Evolutionary conservation across 2,329 filamentous ascomycete species (phyloP).

Genomic region (Pseudocercospora fuligena): DNA sequence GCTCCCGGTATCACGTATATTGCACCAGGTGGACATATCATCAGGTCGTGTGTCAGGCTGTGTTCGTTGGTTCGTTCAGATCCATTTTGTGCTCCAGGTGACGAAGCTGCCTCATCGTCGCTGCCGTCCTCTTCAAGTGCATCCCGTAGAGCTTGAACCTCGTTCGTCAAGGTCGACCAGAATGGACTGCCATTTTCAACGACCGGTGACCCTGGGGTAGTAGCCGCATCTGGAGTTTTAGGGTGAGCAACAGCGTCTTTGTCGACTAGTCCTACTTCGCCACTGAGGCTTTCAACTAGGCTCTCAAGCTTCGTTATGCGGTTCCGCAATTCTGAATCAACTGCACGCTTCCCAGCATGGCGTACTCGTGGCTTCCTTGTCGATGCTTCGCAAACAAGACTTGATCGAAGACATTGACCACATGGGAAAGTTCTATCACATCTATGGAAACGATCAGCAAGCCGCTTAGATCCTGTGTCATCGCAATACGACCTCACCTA

Average conservation of each 20-base stretch:
- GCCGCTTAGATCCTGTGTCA: neutral
- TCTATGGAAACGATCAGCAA: constrained; percentile 13
- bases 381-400: constrained; percentile 31
- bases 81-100: neutral
- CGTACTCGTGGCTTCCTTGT: constrained; percentile 36
- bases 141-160: constrained; percentile 38
- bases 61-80: neutral
- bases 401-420: constrained; percentile 36
- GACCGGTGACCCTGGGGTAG: neutral
- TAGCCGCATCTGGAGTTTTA: neutral
- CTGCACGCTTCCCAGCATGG: constrained; percentile 34
- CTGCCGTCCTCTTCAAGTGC: constrained; percentile 35
- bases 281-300: constrained; percentile 38
- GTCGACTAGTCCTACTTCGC: constrained; percentile 28
- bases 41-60: constrained; percentile 28
- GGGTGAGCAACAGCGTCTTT: neutral
- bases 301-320: constrained; percentile 39
- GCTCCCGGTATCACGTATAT: constrained; percentile 37
- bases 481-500: neutral
- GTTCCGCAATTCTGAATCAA: constrained; percentile 36
- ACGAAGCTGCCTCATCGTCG: constrained; percentile 20
- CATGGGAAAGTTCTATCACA: constrained; percentile 37
- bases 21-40: constrained; percentile 33
- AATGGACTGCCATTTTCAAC: constrained; percentile 33
- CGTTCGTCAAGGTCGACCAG: constrained; percentile 36